A percentile compares a stretch with the other conserved stretches of the same genome.
phyloP scores from a whole-genome alignment of 176 grass and related monocot genomes.

The Paspalum notatum region DNA sequence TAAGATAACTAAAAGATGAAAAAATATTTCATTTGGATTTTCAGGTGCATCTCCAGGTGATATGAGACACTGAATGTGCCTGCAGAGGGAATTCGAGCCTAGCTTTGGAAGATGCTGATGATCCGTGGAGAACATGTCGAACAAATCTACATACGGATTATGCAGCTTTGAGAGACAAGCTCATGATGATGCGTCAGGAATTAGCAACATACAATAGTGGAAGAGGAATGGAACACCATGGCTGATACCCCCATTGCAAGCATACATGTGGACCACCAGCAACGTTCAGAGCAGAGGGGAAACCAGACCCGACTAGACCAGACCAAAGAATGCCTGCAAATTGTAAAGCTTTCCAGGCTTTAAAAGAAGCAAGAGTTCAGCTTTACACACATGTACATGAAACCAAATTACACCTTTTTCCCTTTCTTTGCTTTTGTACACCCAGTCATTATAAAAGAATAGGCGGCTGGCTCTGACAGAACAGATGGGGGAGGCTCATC shows the following conservation, averaged over 20 bases:
- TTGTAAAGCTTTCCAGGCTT: slow-evolving; percentile 61
- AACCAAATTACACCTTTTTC: slow-evolving; percentile 55
- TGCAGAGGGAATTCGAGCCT: slow-evolving; percentile 2
- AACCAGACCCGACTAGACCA: slow-evolving; percentile 11
- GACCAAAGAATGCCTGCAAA: slow-evolving; percentile 39
- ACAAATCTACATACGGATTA: slow-evolving; percentile 14
- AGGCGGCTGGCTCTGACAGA: slow-evolving; percentile 25
- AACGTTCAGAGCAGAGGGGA: slow-evolving; percentile 37
- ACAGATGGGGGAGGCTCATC: slow-evolving; percentile 3
- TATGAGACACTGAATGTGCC: slow-evolving; percentile 11
- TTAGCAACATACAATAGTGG: slow-evolving; percentile 44
- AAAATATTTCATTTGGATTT: background rate
- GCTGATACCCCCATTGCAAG: slow-evolving; percentile 25
- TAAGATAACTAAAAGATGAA: background rate
- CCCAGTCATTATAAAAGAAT: slow-evolving; percentile 27
- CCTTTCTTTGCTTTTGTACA: background rate
- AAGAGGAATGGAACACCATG: slow-evolving; percentile 37
- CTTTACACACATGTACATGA: slow-evolving; percentile 56
- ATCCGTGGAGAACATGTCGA: slow-evolving; percentile 22
- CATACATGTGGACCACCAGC: slow-evolving; percentile 38
- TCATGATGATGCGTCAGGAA: slow-evolving; percentile 51
- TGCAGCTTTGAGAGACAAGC: slow-evolving; percentile 38
- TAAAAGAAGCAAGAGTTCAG: slow-evolving; percentile 53
- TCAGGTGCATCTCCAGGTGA: slow-evolving; percentile 10
- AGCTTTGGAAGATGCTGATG: background rate